These are phyloP conservation scores for Boletus albobrunnescens DNA, from an alignment of 1,284 basidiomycete genomes.

Conservation along the genomic window DNA sequence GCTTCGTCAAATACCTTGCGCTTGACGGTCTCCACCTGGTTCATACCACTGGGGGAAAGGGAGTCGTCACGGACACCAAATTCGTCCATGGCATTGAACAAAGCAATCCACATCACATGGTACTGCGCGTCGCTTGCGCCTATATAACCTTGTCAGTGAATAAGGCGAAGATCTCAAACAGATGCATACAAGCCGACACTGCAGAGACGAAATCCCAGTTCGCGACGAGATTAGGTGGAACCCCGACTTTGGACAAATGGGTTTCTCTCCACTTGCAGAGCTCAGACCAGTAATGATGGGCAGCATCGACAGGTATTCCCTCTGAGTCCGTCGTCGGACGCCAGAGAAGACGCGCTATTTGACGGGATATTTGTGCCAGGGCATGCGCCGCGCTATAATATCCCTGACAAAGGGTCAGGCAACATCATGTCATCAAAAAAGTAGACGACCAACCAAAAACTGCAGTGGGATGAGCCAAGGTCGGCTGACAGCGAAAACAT, in stretches of 20 bases:
- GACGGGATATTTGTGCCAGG: constrained; percentile 73
- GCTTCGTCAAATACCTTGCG: constrained; percentile 76
- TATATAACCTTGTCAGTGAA: constrained; percentile 38
- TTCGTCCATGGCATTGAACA: constrained; percentile 78
- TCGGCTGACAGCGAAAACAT: constrained; percentile 4
- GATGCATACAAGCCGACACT: constrained; percentile 60
- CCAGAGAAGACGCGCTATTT: constrained; percentile 78
- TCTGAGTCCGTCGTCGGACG: constrained; percentile 67
- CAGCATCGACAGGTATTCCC: constrained; percentile 67
- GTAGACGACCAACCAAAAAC: constrained; percentile 38
- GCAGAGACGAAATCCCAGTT: constrained; percentile 90
- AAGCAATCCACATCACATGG: constrained; percentile 84
- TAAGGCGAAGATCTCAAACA: constrained; percentile 6
- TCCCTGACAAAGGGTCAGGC: constrained; percentile 43
- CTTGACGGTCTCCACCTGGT: constrained; percentile 61
- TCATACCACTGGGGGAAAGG: constrained; percentile 31
- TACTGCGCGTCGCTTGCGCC: constrained; percentile 86
- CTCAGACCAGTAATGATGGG: constrained; percentile 56
- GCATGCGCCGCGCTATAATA: constrained; percentile 78
- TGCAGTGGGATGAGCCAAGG: constrained; percentile 18
- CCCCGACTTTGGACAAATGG: constrained; percentile 75
- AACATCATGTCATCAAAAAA: constrained; percentile 28
- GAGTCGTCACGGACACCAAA: constrained; percentile 71
- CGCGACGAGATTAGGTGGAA: constrained; percentile 77
- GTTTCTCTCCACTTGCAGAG: constrained; percentile 73